Evolutionary conservation across 345 rosid genomes (phyloP), one percentile per base, ranked within the genome.

Genomic region (Turnera subulata): DNA sequence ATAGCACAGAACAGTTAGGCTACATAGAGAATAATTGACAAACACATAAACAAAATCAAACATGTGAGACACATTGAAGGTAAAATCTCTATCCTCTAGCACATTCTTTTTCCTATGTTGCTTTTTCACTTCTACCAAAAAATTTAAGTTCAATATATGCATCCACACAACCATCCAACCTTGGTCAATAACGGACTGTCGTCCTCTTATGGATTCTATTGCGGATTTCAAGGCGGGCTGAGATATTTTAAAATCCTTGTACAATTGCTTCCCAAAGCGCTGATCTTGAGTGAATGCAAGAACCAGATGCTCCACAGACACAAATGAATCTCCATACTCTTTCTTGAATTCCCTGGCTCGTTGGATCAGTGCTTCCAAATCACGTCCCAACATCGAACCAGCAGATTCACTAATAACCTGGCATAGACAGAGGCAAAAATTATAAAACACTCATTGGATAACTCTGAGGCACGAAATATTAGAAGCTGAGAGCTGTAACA

Each of bases 291-390:
- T 56, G 43, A 84, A 90, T 37, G 65, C 95, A 67, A 94, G 97
- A 80, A 94, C 92, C 77, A 94, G 73, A 76, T 94, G 99, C 74
- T 94, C 99, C 48, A 90, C 96, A 7, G 99, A 90, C 53, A 90
- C 81, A 73, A 82, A 90, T 17, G 96, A 86, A 80, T 94, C 99
- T 5, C 88, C 86, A 25, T 81, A 85, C 20, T 90, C 95, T 72
- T 83, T 94, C 88, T 94, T 94, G 74, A 46, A 82, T 56, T 85
- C 88, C 58, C 93, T 81, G 16, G 97, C 96, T 40, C 86, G 83
- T 64, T 80, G 82, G 38, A 94, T 74, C 64, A 94, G 66, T 45
- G 81, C 87, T 83, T 94, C 97, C 70, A 90, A 68, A 66, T 94
- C 96, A 56, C 96, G 89, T 26, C 99, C 99, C 64, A 94, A 46